Base-by-base conservation (phyloP, 805 yeast species). In the Saccharomycopsis microspora region DNA sequence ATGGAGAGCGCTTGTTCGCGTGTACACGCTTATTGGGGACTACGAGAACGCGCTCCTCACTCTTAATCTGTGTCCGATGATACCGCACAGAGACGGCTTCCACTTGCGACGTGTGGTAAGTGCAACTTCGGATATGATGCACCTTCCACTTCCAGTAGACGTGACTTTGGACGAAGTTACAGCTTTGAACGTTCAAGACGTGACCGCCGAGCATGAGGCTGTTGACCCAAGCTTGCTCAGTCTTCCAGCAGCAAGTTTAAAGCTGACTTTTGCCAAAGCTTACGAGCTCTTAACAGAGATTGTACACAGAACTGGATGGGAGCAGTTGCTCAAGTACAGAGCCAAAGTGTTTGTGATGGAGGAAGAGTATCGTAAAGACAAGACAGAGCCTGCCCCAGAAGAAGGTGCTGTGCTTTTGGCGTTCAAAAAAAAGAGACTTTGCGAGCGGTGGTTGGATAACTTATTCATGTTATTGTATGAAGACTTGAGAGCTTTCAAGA, bases 41-140 rank as follows among this genome's bases (percentile, higher is more conserved):
- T 76, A 77, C 59, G 89, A 83, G 59, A 75, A 81, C 55, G 85
- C 93, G 1, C 67, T 85, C 46, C 64, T 83, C 48, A 76, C 88
- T 1, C 68, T 85, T 54, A 85, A 85, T 57, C 79, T 90, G 10
- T 82, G 89, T 58, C 94, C 94, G 29, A 82, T 85, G 87, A 80
- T 80, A 46, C 75, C 83, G 7, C 77, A 79, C 57, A 80, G 78
- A 58, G 93, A 84, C 56, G 75, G 75, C 53, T 83, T 69, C 59
- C 68, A 71, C 28, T 69, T 82, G 56, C 76, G 74, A 58, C 68
- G 93, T 57, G 71, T 80, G 4, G 75, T 75, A 7, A 74, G 76
- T 31, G 72, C 79, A 27, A 62, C 64, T 30, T 59, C 68, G 19
- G 77, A 75, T 3, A 74, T 72, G 49, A 63, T 85, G 55, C 94